Base-by-base conservation (phyloP, 2,329 filamentous ascomycete genomes). In the Aspergillus tanneri region DNA sequence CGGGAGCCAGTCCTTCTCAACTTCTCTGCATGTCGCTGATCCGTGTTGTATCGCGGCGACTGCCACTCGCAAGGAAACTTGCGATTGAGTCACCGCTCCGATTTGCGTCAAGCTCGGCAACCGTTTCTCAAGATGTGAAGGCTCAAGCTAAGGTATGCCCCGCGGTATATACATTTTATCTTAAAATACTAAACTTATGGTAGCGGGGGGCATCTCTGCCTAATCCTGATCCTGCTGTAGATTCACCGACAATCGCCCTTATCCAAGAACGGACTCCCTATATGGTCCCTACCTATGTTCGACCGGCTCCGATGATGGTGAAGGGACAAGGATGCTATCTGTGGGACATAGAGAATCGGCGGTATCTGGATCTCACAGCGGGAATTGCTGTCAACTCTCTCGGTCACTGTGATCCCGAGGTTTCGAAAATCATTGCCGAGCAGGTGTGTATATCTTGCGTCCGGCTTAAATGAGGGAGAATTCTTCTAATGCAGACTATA, bases 221-320 rank as follows among this genome's bases (percentile, higher is more conserved):
- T 8, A 89, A 86, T 57, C 80, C 87, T 40, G 90, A 95, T 63
- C 89, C 90, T 27, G 64, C 83, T 11, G 62, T 81, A 39, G 86
- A 90, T 69, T 93, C 90, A 1, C 75, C 83, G 60, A 95, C 88
- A 56, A 81, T 84, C 25, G 79, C 84, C 23, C 80, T 96, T 50
- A 82, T 96, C 56, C 79, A 83, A 57, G 82, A 88, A 52, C 84
- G 90, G 62, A 80, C 85, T 24, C 87, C 88, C 3, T 97, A 85
- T 73, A 97, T 99, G 92, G 88, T 99, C 22, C 86, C 90, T 2
- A 99, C 93, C 44, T 99, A 99, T 72, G 84, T 90, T 43, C 88
- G 93, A 21, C 92, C 93, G 40, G 80, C 87, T 36, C 90, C 90
- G 2, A 88, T 97, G 65, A 96, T 99, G 70, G 84, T 90, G 49